These are phyloP conservation scores for Eutrema japonicum DNA, from an alignment of 345 rosid genomes.

Conservation along the genomic window DNA sequence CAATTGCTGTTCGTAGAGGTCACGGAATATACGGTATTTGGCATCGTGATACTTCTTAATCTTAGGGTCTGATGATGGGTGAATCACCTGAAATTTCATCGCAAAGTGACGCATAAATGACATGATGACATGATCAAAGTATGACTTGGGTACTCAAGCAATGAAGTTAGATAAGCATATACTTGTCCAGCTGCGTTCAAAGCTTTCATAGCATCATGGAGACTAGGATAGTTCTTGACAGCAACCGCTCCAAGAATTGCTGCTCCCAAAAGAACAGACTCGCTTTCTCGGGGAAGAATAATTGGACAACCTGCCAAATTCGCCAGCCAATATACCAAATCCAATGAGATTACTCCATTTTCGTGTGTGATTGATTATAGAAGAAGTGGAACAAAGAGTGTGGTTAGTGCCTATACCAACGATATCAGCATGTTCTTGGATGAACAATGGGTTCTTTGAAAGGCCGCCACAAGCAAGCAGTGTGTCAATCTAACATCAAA, in stretches of 20 bases:
- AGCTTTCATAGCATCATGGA: conserved; percentile 84
- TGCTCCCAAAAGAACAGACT: conserved; percentile 89
- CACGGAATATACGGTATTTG: conserved; percentile 73
- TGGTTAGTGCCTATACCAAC: conserved; percentile 53
- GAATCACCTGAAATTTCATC: conserved; percentile 59
- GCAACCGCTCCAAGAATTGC: conserved; percentile 95
- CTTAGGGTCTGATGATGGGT: conserved; percentile 75
- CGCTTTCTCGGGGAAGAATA: conserved; percentile 87
- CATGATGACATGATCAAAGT: not conserved
- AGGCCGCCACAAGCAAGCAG: conserved; percentile 92
- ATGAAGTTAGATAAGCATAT: conserved; percentile 7
- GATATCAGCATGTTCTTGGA: conserved; percentile 91
- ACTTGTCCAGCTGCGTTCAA: conserved; percentile 91
- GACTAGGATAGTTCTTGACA: conserved; percentile 66
- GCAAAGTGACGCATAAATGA: not conserved
- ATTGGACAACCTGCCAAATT: conserved; percentile 74
- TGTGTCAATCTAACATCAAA: conserved; percentile 68
- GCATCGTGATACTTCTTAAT: conserved; percentile 93
- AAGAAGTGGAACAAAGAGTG: conserved; percentile 7
- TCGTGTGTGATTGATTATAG: not conserved
- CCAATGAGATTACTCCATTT: not conserved
- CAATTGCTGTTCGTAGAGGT: conserved; percentile 77
- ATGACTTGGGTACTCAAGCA: not conserved
- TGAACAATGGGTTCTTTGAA: conserved; percentile 68
- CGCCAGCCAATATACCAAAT: not conserved